Percentiles rank a stretch among this genome's conserved stretches.
Conservation (phyloP, 768 basidiomycete genomes). For the Tulasnella sp. region DNA sequence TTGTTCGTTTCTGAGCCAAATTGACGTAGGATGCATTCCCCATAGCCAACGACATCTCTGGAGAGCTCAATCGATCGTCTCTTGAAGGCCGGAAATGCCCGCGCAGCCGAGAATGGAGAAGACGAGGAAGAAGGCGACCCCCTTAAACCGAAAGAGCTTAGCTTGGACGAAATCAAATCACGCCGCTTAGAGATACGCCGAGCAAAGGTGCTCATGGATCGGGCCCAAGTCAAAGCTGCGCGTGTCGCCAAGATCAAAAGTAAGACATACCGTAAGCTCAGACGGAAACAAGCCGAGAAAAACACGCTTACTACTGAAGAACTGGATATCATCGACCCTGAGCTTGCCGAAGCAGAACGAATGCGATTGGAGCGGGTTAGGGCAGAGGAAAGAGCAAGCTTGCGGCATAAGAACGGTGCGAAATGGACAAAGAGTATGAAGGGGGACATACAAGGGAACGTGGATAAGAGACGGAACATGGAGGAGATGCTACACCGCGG, state of each 20-base stretch:
- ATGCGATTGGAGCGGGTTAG: constrained; percentile 68
- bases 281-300: constrained; percentile 65
- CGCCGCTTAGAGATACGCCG: constrained; percentile 73
- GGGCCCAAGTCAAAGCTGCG: constrained; percentile 83
- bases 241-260: constrained; percentile 92
- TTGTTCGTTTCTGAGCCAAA: too few relatives aligned
- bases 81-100: constrained; percentile 68
- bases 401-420: constrained; percentile 78
- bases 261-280: constrained; percentile 79
- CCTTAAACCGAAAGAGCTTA: constrained; percentile 69
- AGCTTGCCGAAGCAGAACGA: constrained; percentile 41
- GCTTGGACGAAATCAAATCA: constrained; percentile 73
- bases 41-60: constrained; percentile 69
- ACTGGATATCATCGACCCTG: constrained; percentile 36
- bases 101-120: constrained; percentile 65
- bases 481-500: constrained; percentile 77
- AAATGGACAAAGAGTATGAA: constrained; percentile 79
- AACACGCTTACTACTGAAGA: constrained; percentile 33
- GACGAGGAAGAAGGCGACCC: constrained; percentile 45
- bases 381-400: constrained; percentile 80
- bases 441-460: constrained; percentile 49
- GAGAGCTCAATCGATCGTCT: constrained; percentile 78
- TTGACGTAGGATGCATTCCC: too few relatives aligned
- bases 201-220: constrained; percentile 89
- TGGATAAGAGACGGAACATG: constrained; percentile 54